Evolutionary conservation across 2,329 filamentous ascomycete genomes (phyloP).

Genomic region (Leptographium galeiforme): DNA sequence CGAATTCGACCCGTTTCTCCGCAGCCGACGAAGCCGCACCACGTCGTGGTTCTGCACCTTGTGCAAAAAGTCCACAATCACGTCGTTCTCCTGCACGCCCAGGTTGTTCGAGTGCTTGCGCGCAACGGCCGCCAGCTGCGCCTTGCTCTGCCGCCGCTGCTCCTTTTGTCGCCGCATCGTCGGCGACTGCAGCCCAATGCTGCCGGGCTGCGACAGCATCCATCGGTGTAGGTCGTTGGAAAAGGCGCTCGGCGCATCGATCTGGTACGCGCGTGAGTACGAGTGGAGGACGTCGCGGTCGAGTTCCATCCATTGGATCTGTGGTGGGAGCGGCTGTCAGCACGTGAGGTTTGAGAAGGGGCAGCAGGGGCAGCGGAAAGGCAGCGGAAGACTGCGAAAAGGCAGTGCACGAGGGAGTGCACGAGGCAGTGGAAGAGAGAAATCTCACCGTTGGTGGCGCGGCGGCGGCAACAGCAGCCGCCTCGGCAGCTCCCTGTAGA

Average conservation of each 20-base stretch:
- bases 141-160: slow-evolving; percentile 54
- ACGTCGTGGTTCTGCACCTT: slow-evolving; percentile 47
- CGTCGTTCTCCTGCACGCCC: slow-evolving; percentile 68
- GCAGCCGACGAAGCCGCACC: slow-evolving; percentile 9
- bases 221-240: slow-evolving; percentile 47
- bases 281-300: slow-evolving; percentile 55
- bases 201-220: slow-evolving; percentile 44
- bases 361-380: background rate
- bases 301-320: slow-evolving; percentile 56
- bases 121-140: slow-evolving; percentile 57
- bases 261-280: slow-evolving; percentile 61
- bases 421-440: no score
- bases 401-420: background rate
- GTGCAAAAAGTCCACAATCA: slow-evolving; percentile 68
- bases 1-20: slow-evolving; percentile 10
- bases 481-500: background rate
- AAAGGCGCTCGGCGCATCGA: slow-evolving; percentile 60
- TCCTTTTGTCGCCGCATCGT: slow-evolving; percentile 58
- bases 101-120: slow-evolving; percentile 75
- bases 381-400: no score
- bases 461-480: background rate
- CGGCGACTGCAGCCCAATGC: slow-evolving; percentile 59
- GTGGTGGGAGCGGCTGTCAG: background rate
- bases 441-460: background rate
- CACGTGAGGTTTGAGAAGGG: background rate